Evolutionary conservation across 352 stramenopile species (phyloP), one percentile per base, ranked within the genome.

Genomic region (Chrysophaeum taylorii): DNA sequence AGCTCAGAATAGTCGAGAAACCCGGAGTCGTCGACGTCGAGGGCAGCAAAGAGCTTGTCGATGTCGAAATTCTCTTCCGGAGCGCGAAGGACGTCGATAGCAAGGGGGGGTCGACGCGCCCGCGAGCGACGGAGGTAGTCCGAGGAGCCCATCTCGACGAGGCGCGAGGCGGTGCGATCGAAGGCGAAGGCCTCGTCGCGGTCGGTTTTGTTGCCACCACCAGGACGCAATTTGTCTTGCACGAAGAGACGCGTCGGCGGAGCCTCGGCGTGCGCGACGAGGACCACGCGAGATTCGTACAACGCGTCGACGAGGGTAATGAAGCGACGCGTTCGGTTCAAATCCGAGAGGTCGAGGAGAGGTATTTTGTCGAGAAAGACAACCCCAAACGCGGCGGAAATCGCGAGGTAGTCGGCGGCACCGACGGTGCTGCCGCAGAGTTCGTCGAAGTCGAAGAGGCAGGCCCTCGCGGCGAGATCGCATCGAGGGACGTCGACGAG

Each of bases 231-330:
- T 33, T 63, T 63, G 52, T 63, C 52, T 7, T 2, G 5, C 7
- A 35, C 25, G 63, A 83, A 81, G 36, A 82, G 78, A 5, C 76
- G 62, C n/a, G 74, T 68, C 27, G 76, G 68, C 31, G 67, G 41
- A 7, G 74, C 83, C 33, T 54, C 62, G 2, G 69, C 75, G 43
- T 81, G 77, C 25, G 87, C 62, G 12, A 86, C 71, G 23, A 85
- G 63, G 36, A 76, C 83, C 1, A 85, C 80, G 57, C 84, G 74
- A 62, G 70, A 85, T 77, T 98, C 92, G 72, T 98, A 98, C 69
- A 98, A 76, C 71, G 93, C 86, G 75, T 98, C 94, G 33, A 98
- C 84, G 23, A 98, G 85, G 33, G 93, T 85, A 78, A 98, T 97
- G 81, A 97, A 97, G 18, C 93, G 81, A 4, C 92, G 79, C 16